phyloP scores from a whole-genome alignment of 1,284 basidiomycete species.

The Malassezia globosa region DNA sequence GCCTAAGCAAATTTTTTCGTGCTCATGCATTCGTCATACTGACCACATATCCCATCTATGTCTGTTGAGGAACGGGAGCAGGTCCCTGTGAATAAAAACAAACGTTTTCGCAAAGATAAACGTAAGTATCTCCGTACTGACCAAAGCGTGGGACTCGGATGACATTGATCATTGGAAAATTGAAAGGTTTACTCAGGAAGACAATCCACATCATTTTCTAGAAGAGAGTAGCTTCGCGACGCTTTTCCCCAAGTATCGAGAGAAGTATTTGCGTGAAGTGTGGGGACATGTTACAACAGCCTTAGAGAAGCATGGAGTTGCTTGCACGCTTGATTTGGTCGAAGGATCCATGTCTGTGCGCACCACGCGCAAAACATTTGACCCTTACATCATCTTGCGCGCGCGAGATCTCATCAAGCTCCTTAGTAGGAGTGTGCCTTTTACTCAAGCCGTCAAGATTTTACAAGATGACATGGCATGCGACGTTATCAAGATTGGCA shows the following conservation, averaged over 20 bases:
- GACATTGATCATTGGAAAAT: constrained; percentile 98
- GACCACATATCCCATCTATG: no score
- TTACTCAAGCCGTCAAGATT: constrained; percentile 72
- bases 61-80: constrained; percentile 3
- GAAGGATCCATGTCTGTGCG: constrained; percentile 95
- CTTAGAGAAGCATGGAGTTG: constrained; percentile 70
- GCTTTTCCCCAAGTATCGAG: constrained; percentile 94
- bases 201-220: constrained; percentile 66
- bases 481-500: constrained; percentile 97
- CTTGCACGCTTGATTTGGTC: constrained; percentile 84
- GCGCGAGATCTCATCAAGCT: constrained; percentile 92
- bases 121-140: constrained; percentile 17
- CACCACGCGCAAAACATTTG: constrained; percentile 91
- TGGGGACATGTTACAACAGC: constrained; percentile 87
- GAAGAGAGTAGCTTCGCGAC: constrained; percentile 97
- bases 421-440: constrained; percentile 76
- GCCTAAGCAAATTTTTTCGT: no score
- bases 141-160: constrained; percentile 74
- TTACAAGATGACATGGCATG: constrained; percentile 81
- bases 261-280: constrained; percentile 85
- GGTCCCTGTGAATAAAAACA: constrained; percentile 34
- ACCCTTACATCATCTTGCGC: constrained; percentile 91
- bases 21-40: no score
- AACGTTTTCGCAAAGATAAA: constrained; percentile 44
- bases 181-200: constrained; percentile 58